phyloP scores from a whole-genome alignment of 441 rosid species.

The Populus hybrid region DNA sequence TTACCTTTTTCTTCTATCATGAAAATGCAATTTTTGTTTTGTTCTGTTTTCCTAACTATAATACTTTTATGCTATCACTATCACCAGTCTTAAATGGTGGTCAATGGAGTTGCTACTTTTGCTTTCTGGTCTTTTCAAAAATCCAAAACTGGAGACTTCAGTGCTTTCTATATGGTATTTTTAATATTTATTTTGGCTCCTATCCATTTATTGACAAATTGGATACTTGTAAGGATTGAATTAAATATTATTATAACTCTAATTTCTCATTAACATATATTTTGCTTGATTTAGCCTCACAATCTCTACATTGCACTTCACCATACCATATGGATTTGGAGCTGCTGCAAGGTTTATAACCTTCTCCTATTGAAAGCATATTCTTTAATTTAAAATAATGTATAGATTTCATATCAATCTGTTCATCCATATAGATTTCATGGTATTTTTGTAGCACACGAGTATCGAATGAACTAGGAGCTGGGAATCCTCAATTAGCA shows the following conservation, averaged over 20 bases:
- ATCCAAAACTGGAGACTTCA: conserved; percentile 58
- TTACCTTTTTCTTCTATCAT: neutral
- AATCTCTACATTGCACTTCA: conserved; percentile 52
- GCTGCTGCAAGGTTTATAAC: conserved; percentile 53
- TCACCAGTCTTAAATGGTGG: conserved; percentile 59
- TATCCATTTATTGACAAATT: neutral
- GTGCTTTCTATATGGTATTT: conserved; percentile 57
- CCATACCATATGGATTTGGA: conserved; percentile 50
- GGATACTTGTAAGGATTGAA: neutral
- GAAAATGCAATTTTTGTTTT: too few species aligned
- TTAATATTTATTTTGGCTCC: neutral
- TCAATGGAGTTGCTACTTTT: conserved; percentile 48
- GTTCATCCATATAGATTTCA: neutral
- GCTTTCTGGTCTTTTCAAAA: conserved; percentile 48
- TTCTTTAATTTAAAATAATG: neutral
- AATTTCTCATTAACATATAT: neutral
- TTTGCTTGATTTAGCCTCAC: conserved; percentile 40
- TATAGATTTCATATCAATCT: neutral
- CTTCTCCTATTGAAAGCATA: neutral
- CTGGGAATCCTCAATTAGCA: conserved; percentile 40
- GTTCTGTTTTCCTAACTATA: neutral
- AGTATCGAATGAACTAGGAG: conserved; percentile 54
- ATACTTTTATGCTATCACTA: neutral
- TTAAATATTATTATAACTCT: too few species aligned
- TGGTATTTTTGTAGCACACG: conserved; percentile 31